A percentile compares a stretch with the other conserved stretches of the same genome.
Evolutionary conservation across 139 green algal species (phyloP).

Genomic region (Chara braunii): DNA sequence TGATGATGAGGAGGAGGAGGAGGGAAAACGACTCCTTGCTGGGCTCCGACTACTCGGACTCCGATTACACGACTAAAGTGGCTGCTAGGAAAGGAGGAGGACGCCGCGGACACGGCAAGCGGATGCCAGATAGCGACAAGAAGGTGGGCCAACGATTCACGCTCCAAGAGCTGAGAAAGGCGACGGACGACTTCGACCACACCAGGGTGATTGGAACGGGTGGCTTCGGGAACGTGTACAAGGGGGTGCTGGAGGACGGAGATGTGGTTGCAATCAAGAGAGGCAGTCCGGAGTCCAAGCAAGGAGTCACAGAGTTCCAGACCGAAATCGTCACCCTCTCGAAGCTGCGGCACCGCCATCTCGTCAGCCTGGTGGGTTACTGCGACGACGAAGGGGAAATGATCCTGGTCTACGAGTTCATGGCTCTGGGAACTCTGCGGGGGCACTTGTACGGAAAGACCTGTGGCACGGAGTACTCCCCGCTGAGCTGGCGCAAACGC

Average conservation of each 20-base stretch:
- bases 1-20: too few species aligned
- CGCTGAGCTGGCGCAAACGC: slow-evolving; percentile 16
- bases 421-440: slow-evolving; percentile 16
- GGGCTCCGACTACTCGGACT: too few species aligned
- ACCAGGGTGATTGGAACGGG: slow-evolving; percentile 44
- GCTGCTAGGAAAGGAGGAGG: too few species aligned
- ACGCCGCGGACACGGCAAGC: too few species aligned
- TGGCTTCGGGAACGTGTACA: slow-evolving; percentile 53
- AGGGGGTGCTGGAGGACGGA: slow-evolving; percentile 39
- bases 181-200: slow-evolving; percentile 18
- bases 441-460: slow-evolving; percentile 1
- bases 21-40: too few species aligned
- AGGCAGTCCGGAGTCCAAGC: neutral
- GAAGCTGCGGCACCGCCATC: slow-evolving; percentile 21
- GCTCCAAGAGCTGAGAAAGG: slow-evolving; percentile 5
- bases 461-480: neutral
- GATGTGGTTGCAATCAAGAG: slow-evolving; percentile 48
- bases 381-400: too few species aligned
- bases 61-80: too few species aligned
- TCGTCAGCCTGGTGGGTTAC: slow-evolving; percentile 25
- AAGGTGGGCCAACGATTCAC: too few species aligned
- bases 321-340: slow-evolving; percentile 16
- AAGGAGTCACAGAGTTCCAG: slow-evolving; percentile 9
- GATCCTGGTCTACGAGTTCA: slow-evolving; percentile 22
- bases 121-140: too few species aligned